Evolutionary conservation across 257 asterid species (phyloP), one percentile per base, ranked within the genome.

Genomic region (Ophiorrhiza pumila): DNA sequence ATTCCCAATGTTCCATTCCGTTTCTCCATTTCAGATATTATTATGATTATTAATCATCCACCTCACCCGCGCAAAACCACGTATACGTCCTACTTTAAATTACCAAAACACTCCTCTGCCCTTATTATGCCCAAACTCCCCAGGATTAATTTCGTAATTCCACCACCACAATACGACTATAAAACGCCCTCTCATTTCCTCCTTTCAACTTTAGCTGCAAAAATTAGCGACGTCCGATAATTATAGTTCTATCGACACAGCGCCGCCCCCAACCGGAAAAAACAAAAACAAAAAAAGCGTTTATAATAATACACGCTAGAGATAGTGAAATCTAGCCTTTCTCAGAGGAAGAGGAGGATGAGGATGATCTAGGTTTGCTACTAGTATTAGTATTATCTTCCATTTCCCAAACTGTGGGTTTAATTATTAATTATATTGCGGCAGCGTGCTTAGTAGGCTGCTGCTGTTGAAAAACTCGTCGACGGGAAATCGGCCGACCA

Each of bases 191-290:
- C 27, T 68, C 66, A 68, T 76, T 76, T 11, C 84, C 59, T 64
- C 85, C 85, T 6, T 5, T 60, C 64, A 78, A 86, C 89, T 84
- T 87, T 90, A 87, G 85, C 80, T 47, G 77, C 85, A 63, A 78
- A 82, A 71, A 63, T 25, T 64, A 78, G 74, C 53, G 12, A 43
- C 76, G 25, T n/a, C n/a, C 42, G 35, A 39, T 9, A 22, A 39
- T 22, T 37, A 15, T 63, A 39, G 69, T n/a, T 45, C 22, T 39
- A 39, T 25, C n/a, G 32, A 63, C 20, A n/a, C n/a, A n/a, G n/a
- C n/a, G n/a, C n/a, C n/a, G n/a, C n/a, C n/a, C n/a, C n/a, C n/a
- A n/a, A n/a, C n/a, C n/a, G 34, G 34, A 20, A 29, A 59, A 59
- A 59, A 59, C 2, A 1, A 46, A 12, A 12, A 12, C 12, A 23